Percentiles rank a stretch among this genome's conserved stretches.
These are phyloP conservation scores for Monosporascus ibericus DNA, from an alignment of 2,329 filamentous ascomycete species.

Conservation along the genomic window DNA sequence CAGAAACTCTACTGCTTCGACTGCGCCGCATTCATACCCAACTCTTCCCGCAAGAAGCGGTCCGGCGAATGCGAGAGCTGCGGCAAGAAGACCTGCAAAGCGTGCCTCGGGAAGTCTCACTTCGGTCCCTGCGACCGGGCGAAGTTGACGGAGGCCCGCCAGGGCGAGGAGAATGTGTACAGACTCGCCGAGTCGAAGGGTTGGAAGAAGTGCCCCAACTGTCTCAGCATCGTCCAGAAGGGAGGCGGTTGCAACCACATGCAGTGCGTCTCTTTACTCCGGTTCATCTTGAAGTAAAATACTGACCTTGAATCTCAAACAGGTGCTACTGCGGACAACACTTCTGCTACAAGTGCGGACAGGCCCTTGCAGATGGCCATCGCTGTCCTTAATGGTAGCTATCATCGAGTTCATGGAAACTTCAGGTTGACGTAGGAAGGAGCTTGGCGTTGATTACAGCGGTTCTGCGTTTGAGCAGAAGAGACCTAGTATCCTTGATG, in stretches of 20 bases:
- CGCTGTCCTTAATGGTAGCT: background rate
- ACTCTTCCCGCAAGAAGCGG: conserved; percentile 1
- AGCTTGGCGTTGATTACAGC: too few species aligned
- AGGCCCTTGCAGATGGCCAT: background rate
- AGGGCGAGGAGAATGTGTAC: conserved; percentile 1
- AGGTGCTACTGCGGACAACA: conserved; percentile 13
- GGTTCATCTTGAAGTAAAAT: too few species aligned
- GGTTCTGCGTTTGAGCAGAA: too few species aligned
- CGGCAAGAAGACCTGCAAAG: conserved; percentile 10
- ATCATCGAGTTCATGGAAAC: background rate
- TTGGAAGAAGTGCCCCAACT: conserved; percentile 18
- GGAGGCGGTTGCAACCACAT: conserved; percentile 13
- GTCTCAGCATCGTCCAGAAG: conserved; percentile 10
- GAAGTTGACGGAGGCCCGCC: background rate
- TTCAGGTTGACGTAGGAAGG: too few species aligned
- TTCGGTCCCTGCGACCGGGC: conserved; percentile 10
- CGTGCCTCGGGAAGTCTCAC: conserved; percentile 14
- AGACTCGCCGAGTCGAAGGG: conserved; percentile 7
- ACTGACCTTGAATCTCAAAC: too few species aligned
- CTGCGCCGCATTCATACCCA: conserved; percentile 10
- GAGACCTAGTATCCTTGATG: too few species aligned
- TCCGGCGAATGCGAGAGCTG: conserved; percentile 9
- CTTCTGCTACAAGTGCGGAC: conserved; percentile 15
- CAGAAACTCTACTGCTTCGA: conserved; percentile 11
- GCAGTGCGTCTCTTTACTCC: conserved; percentile 4